These are phyloP conservation scores for Zanthoxylum bungeanum DNA, from an alignment of 345 rosid species.

Conservation along the genomic window DNA sequence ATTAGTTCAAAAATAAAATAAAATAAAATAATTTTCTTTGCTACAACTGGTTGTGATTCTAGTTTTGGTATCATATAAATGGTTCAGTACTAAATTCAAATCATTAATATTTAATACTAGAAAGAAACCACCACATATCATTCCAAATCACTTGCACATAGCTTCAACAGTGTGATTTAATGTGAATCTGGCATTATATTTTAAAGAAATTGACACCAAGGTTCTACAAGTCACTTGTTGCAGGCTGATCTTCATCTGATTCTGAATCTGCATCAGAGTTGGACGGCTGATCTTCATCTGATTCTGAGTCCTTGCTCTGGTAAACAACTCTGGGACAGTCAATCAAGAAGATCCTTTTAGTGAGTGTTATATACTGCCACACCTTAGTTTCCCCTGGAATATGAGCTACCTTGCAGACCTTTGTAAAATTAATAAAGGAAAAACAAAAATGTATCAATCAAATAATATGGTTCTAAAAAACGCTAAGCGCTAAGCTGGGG, in stretches of 20 bases:
- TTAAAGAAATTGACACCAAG: no score
- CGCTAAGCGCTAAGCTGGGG: no score
- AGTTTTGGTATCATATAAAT: background rate
- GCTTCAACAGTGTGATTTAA: no score
- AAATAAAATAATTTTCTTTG: background rate
- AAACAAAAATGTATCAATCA: background rate
- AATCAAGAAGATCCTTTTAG: slow-evolving; percentile 91
- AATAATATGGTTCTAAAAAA: no score
- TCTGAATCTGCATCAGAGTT: no score
- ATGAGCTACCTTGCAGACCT: slow-evolving; percentile 99
- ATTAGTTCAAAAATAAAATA: background rate
- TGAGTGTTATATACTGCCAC: slow-evolving; percentile 93
- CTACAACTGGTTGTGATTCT: background rate
- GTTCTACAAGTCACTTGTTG: no score
- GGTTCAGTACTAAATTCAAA: background rate
- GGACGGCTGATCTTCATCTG: no score
- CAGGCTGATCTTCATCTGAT: no score
- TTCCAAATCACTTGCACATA: no score
- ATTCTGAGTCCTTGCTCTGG: slow-evolving; percentile 82
- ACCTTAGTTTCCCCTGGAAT: slow-evolving; percentile 99
- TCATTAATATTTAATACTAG: no score
- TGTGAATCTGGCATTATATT: no score
- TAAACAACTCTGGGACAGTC: slow-evolving; percentile 99
- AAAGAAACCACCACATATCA: no score
- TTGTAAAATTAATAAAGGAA: background rate